Conservation (phyloP, 805 yeast genomes). For the Saccharomycopsis sp. region DNA sequence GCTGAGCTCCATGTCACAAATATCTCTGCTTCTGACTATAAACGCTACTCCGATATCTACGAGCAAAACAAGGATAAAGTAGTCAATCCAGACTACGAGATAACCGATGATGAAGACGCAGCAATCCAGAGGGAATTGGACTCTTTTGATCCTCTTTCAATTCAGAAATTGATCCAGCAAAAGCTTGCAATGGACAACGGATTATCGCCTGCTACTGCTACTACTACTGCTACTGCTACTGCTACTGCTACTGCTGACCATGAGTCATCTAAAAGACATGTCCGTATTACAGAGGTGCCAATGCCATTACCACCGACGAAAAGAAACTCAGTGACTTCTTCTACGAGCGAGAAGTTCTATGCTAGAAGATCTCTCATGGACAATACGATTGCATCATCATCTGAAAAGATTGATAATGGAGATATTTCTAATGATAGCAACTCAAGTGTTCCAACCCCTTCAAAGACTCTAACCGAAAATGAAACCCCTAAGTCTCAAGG, state of each 20-base stretch:
- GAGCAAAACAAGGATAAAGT: slow-evolving; percentile 15
- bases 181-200: slow-evolving; percentile 19
- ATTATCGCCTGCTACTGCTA: not conserved
- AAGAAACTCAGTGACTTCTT: not conserved
- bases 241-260: not conserved
- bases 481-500: not conserved
- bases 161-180: slow-evolving; percentile 15
- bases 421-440: not conserved
- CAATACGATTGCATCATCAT: not conserved
- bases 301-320: not conserved
- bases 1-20: slow-evolving; percentile 15
- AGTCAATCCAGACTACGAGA: slow-evolving; percentile 14
- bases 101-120: slow-evolving; percentile 10
- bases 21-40: slow-evolving; percentile 18
- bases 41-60: slow-evolving; percentile 13
- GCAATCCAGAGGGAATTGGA: slow-evolving; percentile 16
- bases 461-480: not conserved
- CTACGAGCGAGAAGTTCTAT: slow-evolving; percentile 16
- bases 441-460: not conserved
- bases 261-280: too few species aligned
- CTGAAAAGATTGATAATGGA: not conserved
- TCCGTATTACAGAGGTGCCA: not conserved
- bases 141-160: slow-evolving; percentile 12
- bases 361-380: slow-evolving; percentile 10
- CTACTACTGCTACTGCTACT: not conserved